Evolutionary conservation across 1,284 basidiomycete species (phyloP).

Genomic region (Malassezia caprae): DNA sequence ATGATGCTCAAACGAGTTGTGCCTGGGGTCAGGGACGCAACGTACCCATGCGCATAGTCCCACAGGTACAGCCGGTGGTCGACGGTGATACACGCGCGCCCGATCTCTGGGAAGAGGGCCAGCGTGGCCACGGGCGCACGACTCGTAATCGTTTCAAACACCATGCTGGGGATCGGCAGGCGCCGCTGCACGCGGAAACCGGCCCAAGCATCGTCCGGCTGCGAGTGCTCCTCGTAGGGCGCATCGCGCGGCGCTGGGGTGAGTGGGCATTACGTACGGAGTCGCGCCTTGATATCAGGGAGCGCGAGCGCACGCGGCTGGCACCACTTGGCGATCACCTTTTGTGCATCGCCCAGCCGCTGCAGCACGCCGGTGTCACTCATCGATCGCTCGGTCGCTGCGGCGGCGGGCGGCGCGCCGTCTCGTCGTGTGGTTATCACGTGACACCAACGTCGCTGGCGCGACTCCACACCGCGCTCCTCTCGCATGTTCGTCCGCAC

Average conservation of each 20-base stretch:
- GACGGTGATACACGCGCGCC: constrained; percentile 88
- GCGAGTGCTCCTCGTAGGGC: constrained; percentile 32
- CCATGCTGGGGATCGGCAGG: constrained; percentile 31
- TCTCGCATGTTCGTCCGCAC: not conserved
- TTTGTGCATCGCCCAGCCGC: constrained; percentile 14
- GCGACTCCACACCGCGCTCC: not conserved
- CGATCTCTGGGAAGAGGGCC: constrained; percentile 83
- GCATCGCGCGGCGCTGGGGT: constrained; percentile 28
- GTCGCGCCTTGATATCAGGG: constrained; percentile 16
- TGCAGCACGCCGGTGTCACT: constrained; percentile 7
- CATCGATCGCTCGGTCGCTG: constrained; percentile 7
- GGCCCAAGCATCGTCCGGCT: constrained; percentile 30
- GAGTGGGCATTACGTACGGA: constrained; percentile 9
- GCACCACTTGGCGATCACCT: constrained; percentile 13
- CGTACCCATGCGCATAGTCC: constrained; percentile 86
- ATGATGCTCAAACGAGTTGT: constrained; percentile 75
- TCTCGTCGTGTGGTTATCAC: not conserved
- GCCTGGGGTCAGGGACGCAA: constrained; percentile 46
- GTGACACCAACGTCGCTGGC: not conserved
- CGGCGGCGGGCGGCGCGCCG: constrained; percentile 2
- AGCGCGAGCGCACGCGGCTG: constrained; percentile 18
- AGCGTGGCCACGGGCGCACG: constrained; percentile 34
- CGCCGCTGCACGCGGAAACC: constrained; percentile 32
- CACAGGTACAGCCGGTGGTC: constrained; percentile 90
- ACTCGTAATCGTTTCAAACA: constrained; percentile 36